phyloP scores from a whole-genome alignment of 495 filamentous ascomycete genomes.

The Darksidea phi region DNA sequence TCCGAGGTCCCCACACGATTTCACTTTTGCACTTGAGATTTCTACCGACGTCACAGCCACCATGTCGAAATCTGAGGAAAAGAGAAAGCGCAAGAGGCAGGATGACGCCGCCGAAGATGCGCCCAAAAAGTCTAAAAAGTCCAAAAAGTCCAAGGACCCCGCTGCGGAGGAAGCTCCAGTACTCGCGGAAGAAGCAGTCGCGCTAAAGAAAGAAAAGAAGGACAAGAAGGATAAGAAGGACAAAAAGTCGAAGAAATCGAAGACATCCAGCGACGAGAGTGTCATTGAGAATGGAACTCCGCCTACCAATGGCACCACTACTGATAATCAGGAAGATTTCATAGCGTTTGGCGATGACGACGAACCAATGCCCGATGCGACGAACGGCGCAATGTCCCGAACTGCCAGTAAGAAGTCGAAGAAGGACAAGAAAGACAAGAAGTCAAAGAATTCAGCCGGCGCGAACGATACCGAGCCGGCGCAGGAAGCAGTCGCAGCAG shows the following conservation, averaged over 20 bases:
- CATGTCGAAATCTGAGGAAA: conserved; percentile 15
- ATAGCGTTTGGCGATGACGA: not conserved
- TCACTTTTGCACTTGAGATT: not conserved
- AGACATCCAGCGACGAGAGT: not conserved
- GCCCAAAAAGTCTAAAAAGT: conserved; percentile 16
- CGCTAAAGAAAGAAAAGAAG: conserved; percentile 1
- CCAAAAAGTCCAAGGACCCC: conserved; percentile 24
- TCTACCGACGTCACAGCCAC: not conserved
- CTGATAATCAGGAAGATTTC: not conserved
- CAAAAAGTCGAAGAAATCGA: conserved; percentile 3
- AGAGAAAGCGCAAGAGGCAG: conserved; percentile 23
- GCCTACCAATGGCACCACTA: too few relatives aligned
- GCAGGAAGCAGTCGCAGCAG: not conserved
- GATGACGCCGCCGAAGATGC: conserved; percentile 17
- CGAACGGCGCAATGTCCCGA: too few relatives aligned
- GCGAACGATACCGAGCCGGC: not conserved
- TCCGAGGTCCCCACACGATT: not conserved
- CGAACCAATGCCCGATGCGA: not conserved
- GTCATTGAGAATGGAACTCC: too few relatives aligned
- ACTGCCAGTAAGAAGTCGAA: not conserved
- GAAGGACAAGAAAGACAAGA: conserved; percentile 31
- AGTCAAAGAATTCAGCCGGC: not conserved
- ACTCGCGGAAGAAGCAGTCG: not conserved
- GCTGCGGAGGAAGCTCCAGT: not conserved
- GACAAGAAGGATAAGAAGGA: conserved; percentile 11